Conservation (phyloP, 2,329 filamentous ascomycete species). For the Nothopassalora personata region DNA sequence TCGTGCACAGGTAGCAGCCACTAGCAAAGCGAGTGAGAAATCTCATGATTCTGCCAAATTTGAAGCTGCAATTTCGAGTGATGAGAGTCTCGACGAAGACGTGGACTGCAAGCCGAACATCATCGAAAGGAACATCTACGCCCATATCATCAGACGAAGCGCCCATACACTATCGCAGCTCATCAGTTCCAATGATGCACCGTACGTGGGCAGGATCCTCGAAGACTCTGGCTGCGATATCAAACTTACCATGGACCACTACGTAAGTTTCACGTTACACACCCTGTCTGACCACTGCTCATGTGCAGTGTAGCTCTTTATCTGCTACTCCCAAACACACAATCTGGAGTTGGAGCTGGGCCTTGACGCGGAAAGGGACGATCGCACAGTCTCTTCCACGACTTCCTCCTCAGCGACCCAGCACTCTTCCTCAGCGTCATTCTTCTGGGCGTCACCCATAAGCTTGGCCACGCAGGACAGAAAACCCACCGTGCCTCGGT, state of each 20-base stretch:
- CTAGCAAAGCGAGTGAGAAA: neutral
- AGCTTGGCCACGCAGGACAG: neutral
- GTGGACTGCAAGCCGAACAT: neutral
- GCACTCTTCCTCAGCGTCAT: neutral
- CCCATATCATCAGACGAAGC: neutral
- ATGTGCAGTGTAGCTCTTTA: too few relatives aligned
- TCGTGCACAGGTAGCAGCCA: neutral
- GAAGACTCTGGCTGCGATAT: neutral
- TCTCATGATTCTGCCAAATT: neutral
- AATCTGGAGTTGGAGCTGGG: neutral
- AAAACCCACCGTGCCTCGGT: neutral
- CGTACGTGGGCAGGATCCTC: neutral
- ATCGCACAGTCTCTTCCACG: neutral
- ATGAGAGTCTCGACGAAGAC: neutral
- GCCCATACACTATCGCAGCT: neutral
- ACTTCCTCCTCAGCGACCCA: neutral
- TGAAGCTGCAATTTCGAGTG: neutral
- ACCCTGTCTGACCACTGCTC: too few relatives aligned
- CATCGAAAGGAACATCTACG: neutral
- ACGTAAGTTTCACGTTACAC: too few relatives aligned
- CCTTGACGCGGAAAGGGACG: neutral
- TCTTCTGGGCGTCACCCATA: neutral
- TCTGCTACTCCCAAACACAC: neutral
- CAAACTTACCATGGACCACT: conserved; percentile 1
- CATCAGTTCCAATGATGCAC: neutral